Percentiles rank a stretch among this genome's conserved stretches.
Evolutionary conservation across 2,329 filamentous ascomycete genomes (phyloP).

Genomic region (Venturia effusa): DNA sequence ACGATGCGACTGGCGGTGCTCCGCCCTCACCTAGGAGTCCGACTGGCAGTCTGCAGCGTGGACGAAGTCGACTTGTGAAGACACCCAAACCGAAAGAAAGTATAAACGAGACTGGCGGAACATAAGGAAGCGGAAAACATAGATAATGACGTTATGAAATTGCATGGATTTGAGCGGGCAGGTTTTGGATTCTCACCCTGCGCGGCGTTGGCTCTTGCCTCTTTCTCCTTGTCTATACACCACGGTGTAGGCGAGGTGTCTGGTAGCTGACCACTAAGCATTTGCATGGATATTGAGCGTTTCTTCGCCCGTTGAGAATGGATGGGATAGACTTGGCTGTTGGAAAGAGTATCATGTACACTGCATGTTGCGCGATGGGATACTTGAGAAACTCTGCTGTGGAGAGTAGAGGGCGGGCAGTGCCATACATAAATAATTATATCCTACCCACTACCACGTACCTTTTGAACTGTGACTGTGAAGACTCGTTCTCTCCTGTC

Average conservation of each 20-base stretch:
- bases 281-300: not conserved
- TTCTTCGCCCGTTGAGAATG: not conserved
- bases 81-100: not conserved
- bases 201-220: not conserved
- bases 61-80: not conserved
- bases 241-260: not conserved
- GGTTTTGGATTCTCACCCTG: not conserved
- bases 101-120: not conserved
- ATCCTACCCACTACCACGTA: not conserved
- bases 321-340: not conserved
- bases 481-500: too few species aligned
- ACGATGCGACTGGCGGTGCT: not conserved
- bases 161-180: not conserved
- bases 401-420: not conserved
- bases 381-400: not conserved
- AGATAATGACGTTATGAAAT: not conserved
- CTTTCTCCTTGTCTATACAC: not conserved
- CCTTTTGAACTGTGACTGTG: too few species aligned
- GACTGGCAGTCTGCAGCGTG: not conserved
- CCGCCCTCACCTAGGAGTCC: slow-evolving; percentile 4
- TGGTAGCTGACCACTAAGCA: not conserved
- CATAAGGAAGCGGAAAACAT: not conserved
- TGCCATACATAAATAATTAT: not conserved
- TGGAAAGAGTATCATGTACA: slow-evolving; percentile 3
- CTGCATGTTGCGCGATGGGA: slow-evolving; percentile 1